Evolutionary conservation across 106 monocot species (phyloP), one percentile per base, ranked within the genome.

Genomic region (Allium cepa): DNA sequence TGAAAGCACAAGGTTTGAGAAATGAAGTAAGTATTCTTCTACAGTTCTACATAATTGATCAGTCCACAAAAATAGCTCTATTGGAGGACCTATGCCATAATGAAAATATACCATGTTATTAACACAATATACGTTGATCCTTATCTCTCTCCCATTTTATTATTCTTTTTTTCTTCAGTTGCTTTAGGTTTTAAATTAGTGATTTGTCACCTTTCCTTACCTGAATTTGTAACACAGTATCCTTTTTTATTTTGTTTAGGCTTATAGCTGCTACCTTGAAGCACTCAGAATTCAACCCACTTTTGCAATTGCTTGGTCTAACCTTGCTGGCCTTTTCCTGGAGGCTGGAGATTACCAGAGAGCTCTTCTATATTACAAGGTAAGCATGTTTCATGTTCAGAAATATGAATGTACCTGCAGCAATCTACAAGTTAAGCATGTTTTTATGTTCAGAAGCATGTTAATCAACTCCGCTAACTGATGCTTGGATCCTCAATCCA

Each of bases 261-360:
- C 96, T 49, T 96, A 92, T 68, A 88, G 76, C 46, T 96, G 96
- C 70, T 96, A 96, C 57, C n/a, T 89, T 18, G 92, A 96, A 59
- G 86, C 92, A 11, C 55, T 96, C 45, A 85, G 86, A 8, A 88
- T 96, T 67, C 87, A 96, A 59, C 91, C 95, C 26, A 88, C 76
- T 15, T 96, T 92, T 84, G 88, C 92, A 67, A 79, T 89, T 75
- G 96, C 96, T 57, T 96, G 96, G 96, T 92, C 88, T 14, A 92
- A 89, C 73, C 81, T 96, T 70, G 96, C 92, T 77, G 88, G 85
- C 4, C 81, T 96, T 45, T 96, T 92, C 61, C 88, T 96, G 91
- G 92, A 96, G 58, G 61, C 79, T 17, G 95, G 95, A 67, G 95
- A 96, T 74, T 80, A 86, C 71, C 74, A 77, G 46, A 96, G 84